Base-by-base conservation (phyloP, 2,329 filamentous ascomycete genomes). In the Exophiala bonariae region DNA sequence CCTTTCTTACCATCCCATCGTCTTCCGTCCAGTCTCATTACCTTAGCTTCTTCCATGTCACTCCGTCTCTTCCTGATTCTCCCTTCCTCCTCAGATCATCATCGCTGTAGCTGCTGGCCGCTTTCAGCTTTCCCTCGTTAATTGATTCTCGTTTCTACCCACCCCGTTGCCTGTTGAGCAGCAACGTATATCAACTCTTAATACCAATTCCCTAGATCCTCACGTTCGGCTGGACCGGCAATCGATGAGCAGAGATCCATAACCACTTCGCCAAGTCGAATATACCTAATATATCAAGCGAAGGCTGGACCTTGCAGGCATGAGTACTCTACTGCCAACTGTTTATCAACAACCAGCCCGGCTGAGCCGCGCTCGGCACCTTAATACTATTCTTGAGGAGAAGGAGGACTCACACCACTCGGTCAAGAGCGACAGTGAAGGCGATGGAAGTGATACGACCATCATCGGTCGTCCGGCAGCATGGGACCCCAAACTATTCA, bases 381-480 rank as follows among this genome's bases (percentile, higher is more conserved):
- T 84, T 78, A 83, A 84, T 78, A 82, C 80, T 54, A 77, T 83
- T 74, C 76, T 82, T 49, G 79, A 84, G 69, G 78, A 83, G 61
- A 70, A 72, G 52, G 58, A 63, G 48, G 59, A 61, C 61, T 53
- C 56, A 31, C 55, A 40, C 28, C 54, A 49, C 13, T 56, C 40
- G 42, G 46, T 55, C 55, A 63, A 54, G 43, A 65, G 63, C 48
- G 68, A 67, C 63, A 58, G 49, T 28, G 59, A 61, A 63, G 64
- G 61, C 45, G 67, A 67, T 63, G 63, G 56, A 62, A 73, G 60
- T 66, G 59, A 44, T 55, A 67, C 37, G 57, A 64, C 57, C 13
- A 46, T 59, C 8, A 52, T 57, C 37, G 58, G 55, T 22, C 43
- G 57, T 65, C 67, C 32, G 54, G 51, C 41, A 55, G 65, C 20